Evolutionary conservation across 2,329 filamentous ascomycete species (phyloP), one percentile per base, ranked within the genome.

Genomic region (Cordyceps pruinosa): DNA sequence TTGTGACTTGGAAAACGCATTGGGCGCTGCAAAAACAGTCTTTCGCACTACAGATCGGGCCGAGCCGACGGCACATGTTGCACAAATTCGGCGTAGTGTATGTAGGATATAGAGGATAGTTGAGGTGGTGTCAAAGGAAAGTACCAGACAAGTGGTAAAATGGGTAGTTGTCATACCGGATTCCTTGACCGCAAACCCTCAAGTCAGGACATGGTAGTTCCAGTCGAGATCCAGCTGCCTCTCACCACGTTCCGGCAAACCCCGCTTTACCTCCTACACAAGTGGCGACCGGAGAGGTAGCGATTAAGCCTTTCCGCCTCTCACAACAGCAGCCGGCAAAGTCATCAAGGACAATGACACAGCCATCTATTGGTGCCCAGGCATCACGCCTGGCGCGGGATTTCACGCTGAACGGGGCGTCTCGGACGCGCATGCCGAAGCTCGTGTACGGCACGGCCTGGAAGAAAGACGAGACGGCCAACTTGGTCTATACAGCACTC

Each of bases 391-490:
- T 73, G 28, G 64, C 71, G 23, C 69, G 65, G 41, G 70, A 72
- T 39, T 60, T 74, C 30, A 64, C 64, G 23, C 66, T 72, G 23
- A 65, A 64, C 46, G 65, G 67, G 9, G 63, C 62, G 46, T 58
- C 63, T 34, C 61, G 67, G 26, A 70, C 69, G 42, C 67, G 64
- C 17, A 77, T 82, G 63, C 81, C 80, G 5, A 77, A 74, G 60
- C 73, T 85, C 30, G 65, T 94, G 61, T 94, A 94, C 69, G 89
- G 89, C 52, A 93, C 89, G 2, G 89, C 89, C n/a, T 93, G 89
- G 89, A 94, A 94, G 70, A 86, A 87, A 65, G 83, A 86, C 1
- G 72, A 73, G 19, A 90, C 88, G 0, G 77, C 80, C 21, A 75
- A 81, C 56, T 76, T 93, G 3, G 89, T 94, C 23, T 82, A 86